Base-by-base conservation (phyloP, 2,329 filamentous ascomycete species). In the Apiospora koreana region DNA sequence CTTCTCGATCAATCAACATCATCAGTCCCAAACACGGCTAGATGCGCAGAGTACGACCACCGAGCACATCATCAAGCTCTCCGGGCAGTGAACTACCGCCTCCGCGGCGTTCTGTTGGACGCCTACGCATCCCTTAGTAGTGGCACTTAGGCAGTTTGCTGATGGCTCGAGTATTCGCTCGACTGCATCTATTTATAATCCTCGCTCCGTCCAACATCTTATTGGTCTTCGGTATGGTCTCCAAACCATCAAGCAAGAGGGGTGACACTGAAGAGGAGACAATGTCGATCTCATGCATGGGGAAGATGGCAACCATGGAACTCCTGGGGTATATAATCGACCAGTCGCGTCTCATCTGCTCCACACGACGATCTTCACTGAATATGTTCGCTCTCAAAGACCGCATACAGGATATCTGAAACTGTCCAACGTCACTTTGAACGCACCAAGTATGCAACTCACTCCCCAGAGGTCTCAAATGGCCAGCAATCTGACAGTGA, bases 281-380 rank as follows among this genome's bases (percentile, higher is more conserved):
- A 25, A n/a, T 46, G 50, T 42, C 67, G 50, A 69, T 69, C 48
- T 46, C 25, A 43, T 31, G 67, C 67, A 46, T 35, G 43, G 23
- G n/a, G 38, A 35, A 46, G 41, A 67, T 67, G 42, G 42, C 42
- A 43, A 23, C n/a, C 65, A 28, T 14, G 65, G 42, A 12, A n/a
- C 18, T 35, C 25, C 16, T n/a, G 10, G 21, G 42, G 41, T 43
- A 31, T 67, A 67, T 67, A 67, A 67, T 66, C 10, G 7, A 66
- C 28, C 31, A 62, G 21, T 14, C 54, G 31, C 21, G 9, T 38
- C 54, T 62, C 54, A 38, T 58, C 35, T 58, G 67, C 48, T 25
- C 67, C 67, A 28, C 23, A 45, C 42, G 67, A 25, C 67, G 67
- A 68, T 68, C 67, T 68, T 48, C 48, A 50, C 67, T 58, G 23